Base-by-base conservation (phyloP, 768 basidiomycete species). In the Lactarius hengduanensis region DNA sequence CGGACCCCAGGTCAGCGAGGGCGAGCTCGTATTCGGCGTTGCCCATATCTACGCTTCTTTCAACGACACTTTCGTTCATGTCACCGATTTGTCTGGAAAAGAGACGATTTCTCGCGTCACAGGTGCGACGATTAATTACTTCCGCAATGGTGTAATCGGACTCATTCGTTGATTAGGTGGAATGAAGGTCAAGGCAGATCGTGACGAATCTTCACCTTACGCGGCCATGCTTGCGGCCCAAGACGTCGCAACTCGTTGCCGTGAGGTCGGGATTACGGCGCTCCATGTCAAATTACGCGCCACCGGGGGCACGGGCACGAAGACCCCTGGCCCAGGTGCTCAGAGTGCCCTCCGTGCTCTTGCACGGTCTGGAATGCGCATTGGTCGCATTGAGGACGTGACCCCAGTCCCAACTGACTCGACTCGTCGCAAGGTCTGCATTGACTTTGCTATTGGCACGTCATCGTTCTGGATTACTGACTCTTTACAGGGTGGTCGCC, bases 151-250 rank as follows among this genome's bases (percentile, higher is more conserved):
- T 15, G 55, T 15, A 22, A 10, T 47, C 4, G 15, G 38, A n/a
- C 54, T 63, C 40, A 40, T 67, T 41, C 18, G 22, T 32, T 38
- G 20, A 36, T 5, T 62, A 92, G 93, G 94, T 78, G 97, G 97
- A 68, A 98, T 98, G 97, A 98, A 98, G 84, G 97, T 99, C 81
- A 99, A 98, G 84, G 97, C 96, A 15, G 97, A 99, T 80, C 91
- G 97, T 80, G 97, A 99, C 82, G 97, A 99, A 82, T 98, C 95
- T 50, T 98, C 96, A 28, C 93, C 92, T 20, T 93, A 97, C 76
- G 94, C 95, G 60, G 94, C 96, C 77, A 96, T 97, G 96, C 83
- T 98, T 78, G 96, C 96, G 63, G 95, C 96, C 53, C 96, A 98
- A 82, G 96, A 98, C 73, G 94, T 95, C 72, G 96, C 96, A 66